phyloP scores from a whole-genome alignment of 208 protist genomes.

The Trypanosoma lewisi region DNA sequence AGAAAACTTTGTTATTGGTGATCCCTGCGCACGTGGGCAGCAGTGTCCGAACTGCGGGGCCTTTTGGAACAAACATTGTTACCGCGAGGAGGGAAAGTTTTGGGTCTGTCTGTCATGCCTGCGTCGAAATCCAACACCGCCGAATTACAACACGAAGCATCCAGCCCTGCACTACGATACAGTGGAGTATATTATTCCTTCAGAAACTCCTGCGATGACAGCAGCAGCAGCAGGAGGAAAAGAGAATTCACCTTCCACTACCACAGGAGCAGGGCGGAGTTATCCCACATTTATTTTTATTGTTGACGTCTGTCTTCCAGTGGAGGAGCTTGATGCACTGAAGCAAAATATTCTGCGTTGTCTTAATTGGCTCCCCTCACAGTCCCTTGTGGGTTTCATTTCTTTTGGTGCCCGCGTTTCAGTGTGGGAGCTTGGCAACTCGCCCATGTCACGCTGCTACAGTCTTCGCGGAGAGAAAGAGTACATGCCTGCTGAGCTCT shows the following conservation, averaged over 20 bases:
- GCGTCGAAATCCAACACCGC: slow-evolving; percentile 52
- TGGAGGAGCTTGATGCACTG: slow-evolving; percentile 91
- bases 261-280: not conserved
- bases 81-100: slow-evolving; percentile 57
- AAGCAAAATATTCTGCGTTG: slow-evolving; percentile 90
- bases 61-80: slow-evolving; percentile 61
- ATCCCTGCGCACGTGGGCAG: slow-evolving; percentile 33
- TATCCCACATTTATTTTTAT: slow-evolving; percentile 91
- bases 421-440: slow-evolving; percentile 72
- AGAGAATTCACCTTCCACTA: no score
- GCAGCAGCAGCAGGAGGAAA: slow-evolving; percentile 16
- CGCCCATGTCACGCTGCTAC: slow-evolving; percentile 62
- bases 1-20: slow-evolving; percentile 44
- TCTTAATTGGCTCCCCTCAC: slow-evolving; percentile 92
- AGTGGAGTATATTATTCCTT: slow-evolving; percentile 71
- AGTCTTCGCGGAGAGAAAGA: slow-evolving; percentile 54
- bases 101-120: slow-evolving; percentile 84
- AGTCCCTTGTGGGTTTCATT: slow-evolving; percentile 96
- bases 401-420: slow-evolving; percentile 94
- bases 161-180: slow-evolving; percentile 71
- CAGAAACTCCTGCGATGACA: not conserved
- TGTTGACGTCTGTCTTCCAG: slow-evolving; percentile 94
- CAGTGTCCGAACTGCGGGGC: slow-evolving; percentile 74
- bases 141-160: slow-evolving; percentile 49
- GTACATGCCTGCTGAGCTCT: slow-evolving; percentile 42